phyloP scores from a whole-genome alignment of 441 rosid species.

The Flueggea neowawraea region DNA sequence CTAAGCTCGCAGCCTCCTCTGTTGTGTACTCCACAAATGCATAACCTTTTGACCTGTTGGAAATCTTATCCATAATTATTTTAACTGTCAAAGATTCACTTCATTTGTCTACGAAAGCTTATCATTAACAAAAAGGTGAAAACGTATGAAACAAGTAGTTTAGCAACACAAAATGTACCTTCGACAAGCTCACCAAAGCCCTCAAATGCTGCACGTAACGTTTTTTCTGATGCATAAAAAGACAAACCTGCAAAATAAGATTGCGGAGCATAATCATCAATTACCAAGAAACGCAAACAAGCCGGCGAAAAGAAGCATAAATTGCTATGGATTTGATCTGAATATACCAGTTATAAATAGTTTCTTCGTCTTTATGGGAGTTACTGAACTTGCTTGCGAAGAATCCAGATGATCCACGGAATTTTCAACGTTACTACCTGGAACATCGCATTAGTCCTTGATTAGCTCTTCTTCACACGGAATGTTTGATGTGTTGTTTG shows the following conservation, averaged over 20 bases:
- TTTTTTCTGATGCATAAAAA: conserved; percentile 96
- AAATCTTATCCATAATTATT: conserved; percentile 96
- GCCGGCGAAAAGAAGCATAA: neutral
- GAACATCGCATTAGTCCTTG: conserved; percentile 1
- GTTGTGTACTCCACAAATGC: conserved; percentile 90
- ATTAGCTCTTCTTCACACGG: too few species aligned
- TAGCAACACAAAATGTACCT: conserved; percentile 39
- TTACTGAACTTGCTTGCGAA: conserved; percentile 33
- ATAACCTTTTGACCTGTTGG: conserved; percentile 93
- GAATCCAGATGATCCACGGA: conserved; percentile 19
- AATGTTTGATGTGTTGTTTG: too few species aligned
- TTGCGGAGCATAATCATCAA: conserved; percentile 3
- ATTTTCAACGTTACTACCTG: conserved; percentile 31
- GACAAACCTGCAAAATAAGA: conserved; percentile 58
- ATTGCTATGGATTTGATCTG: conserved; percentile 1
- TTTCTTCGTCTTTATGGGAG: conserved; percentile 65
- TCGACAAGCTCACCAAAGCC: conserved; percentile 87
- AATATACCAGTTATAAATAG: conserved; percentile 86
- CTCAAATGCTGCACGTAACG: conserved; percentile 84
- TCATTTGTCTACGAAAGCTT: conserved; percentile 9
- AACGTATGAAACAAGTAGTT: neutral
- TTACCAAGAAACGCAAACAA: neutral
- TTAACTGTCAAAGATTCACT: conserved; percentile 45
- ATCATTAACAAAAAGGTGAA: neutral
- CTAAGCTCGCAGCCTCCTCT: conserved; percentile 83